A percentile compares a stretch with the other conserved stretches of the same genome.
phyloP scores from a whole-genome alignment of 805 yeast genomes.

The Ogataea haglerorum region DNA sequence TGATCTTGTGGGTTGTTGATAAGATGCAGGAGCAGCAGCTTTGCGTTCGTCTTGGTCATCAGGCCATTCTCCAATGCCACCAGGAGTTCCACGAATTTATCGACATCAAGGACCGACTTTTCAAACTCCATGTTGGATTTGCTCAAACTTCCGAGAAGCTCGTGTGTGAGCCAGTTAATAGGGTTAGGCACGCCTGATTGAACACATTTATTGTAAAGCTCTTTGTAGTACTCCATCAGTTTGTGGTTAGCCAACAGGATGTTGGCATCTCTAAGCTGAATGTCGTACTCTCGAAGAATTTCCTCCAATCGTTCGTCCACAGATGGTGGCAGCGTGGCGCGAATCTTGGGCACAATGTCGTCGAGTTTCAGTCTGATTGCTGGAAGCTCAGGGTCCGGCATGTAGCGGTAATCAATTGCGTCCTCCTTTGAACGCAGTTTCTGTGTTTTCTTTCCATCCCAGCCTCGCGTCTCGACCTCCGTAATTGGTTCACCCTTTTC shows the following conservation, averaged over 20 bases:
- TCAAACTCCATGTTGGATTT: slow-evolving; percentile 42
- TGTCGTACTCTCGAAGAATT: slow-evolving; percentile 50
- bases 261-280: slow-evolving; percentile 72
- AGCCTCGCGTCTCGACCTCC: slow-evolving; percentile 75
- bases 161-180: slow-evolving; percentile 82
- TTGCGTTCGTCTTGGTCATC: slow-evolving; percentile 68
- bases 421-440: slow-evolving; percentile 74
- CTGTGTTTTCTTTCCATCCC: slow-evolving; percentile 76
- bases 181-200: slow-evolving; percentile 39
- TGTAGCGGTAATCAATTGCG: slow-evolving; percentile 82
- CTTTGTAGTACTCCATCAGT: slow-evolving; percentile 51
- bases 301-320: slow-evolving; percentile 57
- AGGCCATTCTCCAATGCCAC: slow-evolving; percentile 40
- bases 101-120: slow-evolving; percentile 34
- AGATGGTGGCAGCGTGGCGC: slow-evolving; percentile 45
- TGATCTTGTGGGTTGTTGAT: slow-evolving; percentile 46
- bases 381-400: slow-evolving; percentile 92
- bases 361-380: slow-evolving; percentile 43
- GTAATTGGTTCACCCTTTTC: slow-evolving; percentile 29
- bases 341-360: slow-evolving; percentile 41
- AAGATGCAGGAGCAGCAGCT: slow-evolving; percentile 58
- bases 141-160: slow-evolving; percentile 65
- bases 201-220: slow-evolving; percentile 35
- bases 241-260: slow-evolving; percentile 52
- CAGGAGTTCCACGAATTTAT: slow-evolving; percentile 54